Evolutionary conservation across 148 eudicot species (phyloP).

Genomic region (Rhododendron vialii): DNA sequence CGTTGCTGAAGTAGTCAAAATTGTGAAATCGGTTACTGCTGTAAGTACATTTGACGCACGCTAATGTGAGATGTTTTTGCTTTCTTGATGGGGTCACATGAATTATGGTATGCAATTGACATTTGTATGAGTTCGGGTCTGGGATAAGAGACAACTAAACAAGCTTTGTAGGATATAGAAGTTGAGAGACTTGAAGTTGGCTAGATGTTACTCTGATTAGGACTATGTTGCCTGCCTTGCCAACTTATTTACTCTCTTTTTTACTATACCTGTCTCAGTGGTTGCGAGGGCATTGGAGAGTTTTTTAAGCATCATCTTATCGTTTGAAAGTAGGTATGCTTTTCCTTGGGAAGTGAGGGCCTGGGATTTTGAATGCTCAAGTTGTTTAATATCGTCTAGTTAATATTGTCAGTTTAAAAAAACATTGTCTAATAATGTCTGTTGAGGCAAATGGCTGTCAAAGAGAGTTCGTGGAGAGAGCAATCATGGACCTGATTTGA

Average conservation of each 20-base stretch:
- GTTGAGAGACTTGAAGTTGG: not conserved
- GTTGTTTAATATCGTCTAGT: not conserved
- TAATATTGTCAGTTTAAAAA: not conserved
- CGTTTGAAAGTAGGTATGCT: not conserved
- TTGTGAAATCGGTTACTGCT: slow-evolving; percentile 92
- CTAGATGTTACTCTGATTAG: not conserved
- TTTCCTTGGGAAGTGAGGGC: not conserved
- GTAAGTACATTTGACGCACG: slow-evolving; percentile 37
- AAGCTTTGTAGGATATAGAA: not conserved
- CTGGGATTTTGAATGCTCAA: not conserved
- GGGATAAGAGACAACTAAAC: not conserved
- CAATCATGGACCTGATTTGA: not conserved
- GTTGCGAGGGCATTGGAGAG: not conserved
- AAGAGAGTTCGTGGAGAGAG: not conserved
- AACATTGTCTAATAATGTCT: not conserved
- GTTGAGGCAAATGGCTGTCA: not conserved
- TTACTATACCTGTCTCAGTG: not conserved
- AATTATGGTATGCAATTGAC: not conserved
- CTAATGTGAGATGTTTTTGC: not conserved
- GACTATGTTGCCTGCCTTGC: not conserved
- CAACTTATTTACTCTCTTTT: not conserved
- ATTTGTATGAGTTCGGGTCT: not conserved
- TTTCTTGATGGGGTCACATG: not conserved
- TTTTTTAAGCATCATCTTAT: not conserved
- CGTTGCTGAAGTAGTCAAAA: slow-evolving; percentile 82